Evolutionary conservation across 2,329 filamentous ascomycete species (phyloP).

Genomic region (Penicillium decumbens): DNA sequence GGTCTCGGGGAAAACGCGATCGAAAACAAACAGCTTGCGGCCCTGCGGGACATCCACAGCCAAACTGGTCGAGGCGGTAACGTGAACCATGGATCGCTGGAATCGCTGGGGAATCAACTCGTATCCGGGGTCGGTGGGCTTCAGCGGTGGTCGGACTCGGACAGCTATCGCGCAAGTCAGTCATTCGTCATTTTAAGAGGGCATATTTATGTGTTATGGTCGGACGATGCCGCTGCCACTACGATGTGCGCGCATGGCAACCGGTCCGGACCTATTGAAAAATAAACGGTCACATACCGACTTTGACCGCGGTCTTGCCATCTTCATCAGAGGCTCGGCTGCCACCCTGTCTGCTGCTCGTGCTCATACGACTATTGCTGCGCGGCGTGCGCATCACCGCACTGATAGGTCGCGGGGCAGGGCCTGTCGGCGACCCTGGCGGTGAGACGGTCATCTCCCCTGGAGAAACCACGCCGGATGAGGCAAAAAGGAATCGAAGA

Average conservation of each 20-base stretch:
- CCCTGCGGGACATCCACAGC: constrained; percentile 88
- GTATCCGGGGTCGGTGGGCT: constrained; percentile 79
- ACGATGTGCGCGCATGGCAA: constrained; percentile 3
- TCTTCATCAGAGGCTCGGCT: constrained; percentile 89
- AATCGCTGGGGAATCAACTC: constrained; percentile 95
- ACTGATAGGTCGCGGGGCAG: constrained; percentile 68
- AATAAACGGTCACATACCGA: constrained; percentile 62
- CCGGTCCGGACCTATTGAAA: not conserved
- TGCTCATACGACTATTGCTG: constrained; percentile 81
- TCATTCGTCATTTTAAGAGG: not conserved
- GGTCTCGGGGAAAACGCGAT: constrained; percentile 84
- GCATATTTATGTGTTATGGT: not conserved
- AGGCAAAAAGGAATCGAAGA: constrained; percentile 5
- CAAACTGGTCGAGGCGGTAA: constrained; percentile 77
- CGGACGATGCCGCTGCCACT: not conserved
- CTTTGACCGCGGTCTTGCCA: constrained; percentile 86
- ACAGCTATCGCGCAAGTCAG: constrained; percentile 58
- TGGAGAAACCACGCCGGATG: constrained; percentile 21
- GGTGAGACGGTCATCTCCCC: constrained; percentile 62
- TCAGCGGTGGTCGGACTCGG: constrained; percentile 82
- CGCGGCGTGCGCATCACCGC: constrained; percentile 71
- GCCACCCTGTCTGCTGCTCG: constrained; percentile 65
- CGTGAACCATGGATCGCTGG: constrained; percentile 85
- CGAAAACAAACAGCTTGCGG: constrained; percentile 92
- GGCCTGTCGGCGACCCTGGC: constrained; percentile 59